Conservation (phyloP, 495 filamentous ascomycete genomes). For the Tuber brumale region DNA sequence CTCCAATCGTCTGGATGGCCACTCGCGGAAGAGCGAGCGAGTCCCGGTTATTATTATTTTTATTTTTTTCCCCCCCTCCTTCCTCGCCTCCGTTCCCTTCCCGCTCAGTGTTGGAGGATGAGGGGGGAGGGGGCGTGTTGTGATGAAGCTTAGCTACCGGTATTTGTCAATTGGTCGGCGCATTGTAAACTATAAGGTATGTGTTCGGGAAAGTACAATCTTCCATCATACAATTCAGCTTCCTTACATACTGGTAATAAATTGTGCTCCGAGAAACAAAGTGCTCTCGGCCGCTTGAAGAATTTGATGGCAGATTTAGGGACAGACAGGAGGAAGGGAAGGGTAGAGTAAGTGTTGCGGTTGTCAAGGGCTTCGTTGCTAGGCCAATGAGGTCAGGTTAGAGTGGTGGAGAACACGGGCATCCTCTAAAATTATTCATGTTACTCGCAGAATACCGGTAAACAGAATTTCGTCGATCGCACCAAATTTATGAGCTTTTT, state of each 20-base stretch:
- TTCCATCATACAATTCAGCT: background rate
- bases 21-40: background rate
- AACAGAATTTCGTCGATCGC: slow-evolving; percentile 11
- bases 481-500: slow-evolving; percentile 30
- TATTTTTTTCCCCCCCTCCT: background rate
- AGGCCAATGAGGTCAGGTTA: slow-evolving; percentile 34
- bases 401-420: slow-evolving; percentile 20
- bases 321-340: slow-evolving; percentile 10
- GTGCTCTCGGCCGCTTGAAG: background rate
- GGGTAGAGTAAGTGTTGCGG: slow-evolving; percentile 22
- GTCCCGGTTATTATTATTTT: background rate
- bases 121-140: background rate
- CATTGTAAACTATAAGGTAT: background rate
- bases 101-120: background rate
- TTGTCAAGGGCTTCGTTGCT: slow-evolving; percentile 31
- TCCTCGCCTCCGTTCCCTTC: background rate
- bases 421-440: slow-evolving; percentile 8
- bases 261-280: background rate
- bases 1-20: background rate
- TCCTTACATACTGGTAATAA: background rate
- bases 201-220: background rate
- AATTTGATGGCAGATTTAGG: slow-evolving; percentile 22
- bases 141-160: background rate
- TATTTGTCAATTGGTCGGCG: background rate
- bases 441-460: background rate